Percentiles rank a stretch among this genome's conserved stretches.
Conservation (phyloP, 495 filamentous ascomycete species). For the Delitschia confertaspora region DNA sequence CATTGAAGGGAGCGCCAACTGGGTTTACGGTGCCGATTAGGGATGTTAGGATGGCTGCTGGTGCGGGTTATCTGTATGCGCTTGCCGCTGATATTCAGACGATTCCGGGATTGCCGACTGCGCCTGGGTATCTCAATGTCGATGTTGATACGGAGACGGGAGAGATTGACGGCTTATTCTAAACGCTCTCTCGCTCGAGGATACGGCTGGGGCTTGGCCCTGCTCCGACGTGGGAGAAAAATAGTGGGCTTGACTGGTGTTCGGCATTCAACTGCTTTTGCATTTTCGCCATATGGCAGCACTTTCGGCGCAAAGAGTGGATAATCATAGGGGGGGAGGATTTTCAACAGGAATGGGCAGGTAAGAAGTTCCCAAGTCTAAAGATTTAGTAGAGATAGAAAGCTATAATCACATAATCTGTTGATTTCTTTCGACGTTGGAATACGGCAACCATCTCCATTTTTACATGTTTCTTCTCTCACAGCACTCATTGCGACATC, state of each 20-base stretch:
- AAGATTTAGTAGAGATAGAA: no score
- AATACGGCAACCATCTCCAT: no score
- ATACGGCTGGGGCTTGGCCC: neutral
- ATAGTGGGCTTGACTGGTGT: no score
- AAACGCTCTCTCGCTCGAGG: constrained; percentile 19
- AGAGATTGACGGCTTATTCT: constrained; percentile 94
- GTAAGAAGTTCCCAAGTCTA: no score
- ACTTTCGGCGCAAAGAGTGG: constrained; percentile 1
- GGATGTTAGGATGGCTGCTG: constrained; percentile 88
- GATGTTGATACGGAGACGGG: constrained; percentile 90
- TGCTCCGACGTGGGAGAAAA: neutral
- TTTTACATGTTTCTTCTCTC: no score
- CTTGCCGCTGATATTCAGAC: constrained; percentile 97
- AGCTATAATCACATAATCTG: neutral
- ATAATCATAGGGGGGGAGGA: neutral
- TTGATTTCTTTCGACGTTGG: no score
- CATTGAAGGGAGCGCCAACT: constrained; percentile 90
- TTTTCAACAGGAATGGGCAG: neutral
- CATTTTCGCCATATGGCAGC: constrained; percentile 1
- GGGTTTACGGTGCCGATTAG: constrained; percentile 94
- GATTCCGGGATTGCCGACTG: constrained; percentile 90
- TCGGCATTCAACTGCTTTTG: constrained; percentile 11
- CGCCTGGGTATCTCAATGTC: constrained; percentile 91
- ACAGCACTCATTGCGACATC: no score
- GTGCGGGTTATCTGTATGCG: constrained; percentile 90